Conservation (phyloP, 495 filamentous ascomycete species). For the Penicillium salamii region DNA sequence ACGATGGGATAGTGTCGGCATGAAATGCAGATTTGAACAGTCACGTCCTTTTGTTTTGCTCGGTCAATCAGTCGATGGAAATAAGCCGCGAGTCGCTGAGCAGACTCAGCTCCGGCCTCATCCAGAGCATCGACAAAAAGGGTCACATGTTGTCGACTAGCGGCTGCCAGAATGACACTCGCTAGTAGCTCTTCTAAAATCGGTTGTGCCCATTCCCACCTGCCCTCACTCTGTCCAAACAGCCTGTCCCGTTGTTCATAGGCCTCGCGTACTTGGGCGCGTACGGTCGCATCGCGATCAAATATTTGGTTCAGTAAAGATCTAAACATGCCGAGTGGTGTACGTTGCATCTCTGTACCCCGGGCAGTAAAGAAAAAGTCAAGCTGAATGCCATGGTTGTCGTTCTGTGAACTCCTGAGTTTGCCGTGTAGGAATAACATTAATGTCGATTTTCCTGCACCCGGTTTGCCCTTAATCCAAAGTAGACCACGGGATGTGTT, state of each 20-base stretch:
- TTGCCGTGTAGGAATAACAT: conserved; percentile 19
- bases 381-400: neutral
- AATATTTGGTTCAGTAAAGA: conserved; percentile 9
- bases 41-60: neutral
- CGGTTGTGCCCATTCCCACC: conserved; percentile 15
- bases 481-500: conserved; percentile 21
- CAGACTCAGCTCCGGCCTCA: conserved; percentile 15
- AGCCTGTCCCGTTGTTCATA: conserved; percentile 9
- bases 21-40: conserved; percentile 11
- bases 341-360: conserved; percentile 3
- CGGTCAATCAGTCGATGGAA: conserved; percentile 11
- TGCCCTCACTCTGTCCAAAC: conserved; percentile 6
- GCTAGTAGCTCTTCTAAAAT: conserved; percentile 9
- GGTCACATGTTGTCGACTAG: neutral
- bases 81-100: conserved; percentile 1
- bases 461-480: conserved; percentile 50
- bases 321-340: conserved; percentile 11
- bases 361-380: conserved; percentile 14
- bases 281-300: neutral
- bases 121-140: conserved; percentile 23
- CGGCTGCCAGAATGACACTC: conserved; percentile 6
- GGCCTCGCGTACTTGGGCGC: neutral
- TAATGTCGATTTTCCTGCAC: conserved; percentile 47
- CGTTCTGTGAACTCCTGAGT: neutral
- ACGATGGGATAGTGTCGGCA: conserved; percentile 16